Evolutionary conservation across 2,329 filamentous ascomycete species (phyloP).

Genomic region (Penicillium paneum): DNA sequence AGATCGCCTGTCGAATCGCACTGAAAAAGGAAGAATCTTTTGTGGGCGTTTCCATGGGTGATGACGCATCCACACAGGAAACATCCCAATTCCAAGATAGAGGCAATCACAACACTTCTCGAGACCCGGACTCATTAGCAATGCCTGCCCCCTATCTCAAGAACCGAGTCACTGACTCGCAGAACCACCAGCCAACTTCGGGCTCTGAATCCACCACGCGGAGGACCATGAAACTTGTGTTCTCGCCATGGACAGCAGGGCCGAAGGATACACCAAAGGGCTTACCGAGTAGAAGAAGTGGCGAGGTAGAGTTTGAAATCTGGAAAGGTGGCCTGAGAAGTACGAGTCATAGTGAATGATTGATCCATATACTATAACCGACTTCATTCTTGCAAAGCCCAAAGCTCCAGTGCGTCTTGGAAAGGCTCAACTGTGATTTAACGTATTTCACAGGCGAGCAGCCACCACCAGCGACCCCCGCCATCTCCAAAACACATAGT

Average conservation of each 20-base stretch:
- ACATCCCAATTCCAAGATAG: neutral
- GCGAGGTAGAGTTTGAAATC: conserved; percentile 69
- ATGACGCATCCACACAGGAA: conserved; percentile 3
- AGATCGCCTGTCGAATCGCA: conserved; percentile 78
- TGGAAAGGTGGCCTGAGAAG: conserved; percentile 57
- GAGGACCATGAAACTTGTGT: conserved; percentile 84
- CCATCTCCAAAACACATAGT: too few species aligned
- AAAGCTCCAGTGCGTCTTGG: neutral
- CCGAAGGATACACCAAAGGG: conserved; percentile 50
- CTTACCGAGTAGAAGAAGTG: conserved; percentile 22
- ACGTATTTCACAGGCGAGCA: too few species aligned
- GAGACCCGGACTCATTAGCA: conserved; percentile 3
- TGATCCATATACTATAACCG: neutral
- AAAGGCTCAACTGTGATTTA: neutral
- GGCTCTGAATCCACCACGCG: conserved; percentile 45
- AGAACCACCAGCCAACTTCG: neutral
- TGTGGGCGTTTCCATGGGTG: conserved; percentile 26
- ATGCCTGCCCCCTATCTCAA: conserved; percentile 1
- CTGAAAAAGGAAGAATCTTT: conserved; percentile 68
- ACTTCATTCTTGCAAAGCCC: neutral
- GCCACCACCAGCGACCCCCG: too few species aligned
- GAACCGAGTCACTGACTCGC: neutral
- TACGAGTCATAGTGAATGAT: conserved; percentile 4
- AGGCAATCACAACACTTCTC: neutral
- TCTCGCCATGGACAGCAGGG: conserved; percentile 69